These are phyloP conservation scores for Nakazawaea wickerhamii DNA, from an alignment of 805 yeast species.

Conservation along the genomic window DNA sequence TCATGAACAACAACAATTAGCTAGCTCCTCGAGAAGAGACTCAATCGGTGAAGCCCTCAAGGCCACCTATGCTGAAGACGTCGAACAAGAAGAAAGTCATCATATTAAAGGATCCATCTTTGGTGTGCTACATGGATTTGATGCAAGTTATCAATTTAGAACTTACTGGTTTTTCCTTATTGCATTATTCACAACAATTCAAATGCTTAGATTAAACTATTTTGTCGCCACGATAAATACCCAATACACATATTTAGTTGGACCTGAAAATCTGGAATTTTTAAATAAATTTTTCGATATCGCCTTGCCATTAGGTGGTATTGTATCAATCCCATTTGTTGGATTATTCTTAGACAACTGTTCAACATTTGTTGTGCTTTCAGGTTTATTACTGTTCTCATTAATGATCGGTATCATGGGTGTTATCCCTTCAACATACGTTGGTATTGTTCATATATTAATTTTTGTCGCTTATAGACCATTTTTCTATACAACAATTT, in stretches of 20 bases:
- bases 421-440: constrained; percentile 32
- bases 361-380: constrained; percentile 40
- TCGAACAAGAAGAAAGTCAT: constrained; percentile 30
- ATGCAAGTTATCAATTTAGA: constrained; percentile 42
- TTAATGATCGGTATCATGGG: constrained; percentile 44
- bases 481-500: constrained; percentile 50
- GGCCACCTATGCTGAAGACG: constrained; percentile 47
- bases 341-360: constrained; percentile 46
- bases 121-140: constrained; percentile 50
- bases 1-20: constrained; percentile 19
- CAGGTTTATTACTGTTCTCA: constrained; percentile 34
- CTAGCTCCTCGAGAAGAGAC: constrained; percentile 34
- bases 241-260: constrained; percentile 45
- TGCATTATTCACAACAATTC: constrained; percentile 46
- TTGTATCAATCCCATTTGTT: constrained; percentile 47
- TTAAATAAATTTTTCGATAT: constrained; percentile 46
- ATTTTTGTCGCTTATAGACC: constrained; percentile 52
- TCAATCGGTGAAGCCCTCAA: constrained; percentile 54
- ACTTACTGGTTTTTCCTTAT: constrained; percentile 49
- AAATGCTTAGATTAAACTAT: constrained; percentile 52
- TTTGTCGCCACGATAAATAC: constrained; percentile 54
- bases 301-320: constrained; percentile 53
- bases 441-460: constrained; percentile 40
- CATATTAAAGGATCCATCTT: constrained; percentile 37
- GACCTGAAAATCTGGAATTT: constrained; percentile 30